Evolutionary conservation across 2,329 filamentous ascomycete species (phyloP), one percentile per base, ranked within the genome.

Genomic region (Penicillium sp.): DNA sequence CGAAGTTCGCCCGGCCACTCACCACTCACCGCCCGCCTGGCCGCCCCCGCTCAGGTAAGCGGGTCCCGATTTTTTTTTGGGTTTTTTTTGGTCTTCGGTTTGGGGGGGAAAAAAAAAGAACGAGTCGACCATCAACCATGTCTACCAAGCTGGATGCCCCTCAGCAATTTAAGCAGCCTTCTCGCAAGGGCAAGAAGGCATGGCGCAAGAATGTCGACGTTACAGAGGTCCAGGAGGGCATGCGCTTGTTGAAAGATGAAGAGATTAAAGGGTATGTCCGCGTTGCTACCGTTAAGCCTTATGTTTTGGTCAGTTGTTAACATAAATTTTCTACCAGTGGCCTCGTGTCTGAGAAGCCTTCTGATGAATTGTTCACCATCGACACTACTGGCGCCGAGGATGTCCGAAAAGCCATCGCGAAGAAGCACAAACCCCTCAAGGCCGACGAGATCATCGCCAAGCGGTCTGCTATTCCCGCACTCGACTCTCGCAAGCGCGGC

Each of bases 171-270:
- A 91, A 84, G 58, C 94, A 99, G 73, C 85, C 91, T 21, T 97
- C 93, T 4, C 84, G 94, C 69, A 99, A 99, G 73, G 94, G 95
- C 65, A 97, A 97, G 77, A 97, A 96, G 78, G 93, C 94, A 26
- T 99, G 94, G 94, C 84, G 94, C 68, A 99, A 97, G 74, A 96
- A 99, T 76, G 91, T 99, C 73, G 91, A 99, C 75, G 84, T 97
- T 56, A 88, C 90, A 23, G 87, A 96, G 56, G 84, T 99, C 21
- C 83, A 93, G 65, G 78, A 88, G 47, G 94, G 94, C 54, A 83
- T 99, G 27, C 87, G 91, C 57, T 82, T 89, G 66, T 78, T 95
- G 60, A 91, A 94, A 65, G 88, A 95, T 52, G 89, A 97, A 77
- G 88, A 97, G 55, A 94, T 96, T 61, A 83, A 87, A 79, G 94